Evolutionary conservation across 1,284 basidiomycete species (phyloP), one percentile per base, ranked within the genome.

Genomic region (Amylostereum chailletii): DNA sequence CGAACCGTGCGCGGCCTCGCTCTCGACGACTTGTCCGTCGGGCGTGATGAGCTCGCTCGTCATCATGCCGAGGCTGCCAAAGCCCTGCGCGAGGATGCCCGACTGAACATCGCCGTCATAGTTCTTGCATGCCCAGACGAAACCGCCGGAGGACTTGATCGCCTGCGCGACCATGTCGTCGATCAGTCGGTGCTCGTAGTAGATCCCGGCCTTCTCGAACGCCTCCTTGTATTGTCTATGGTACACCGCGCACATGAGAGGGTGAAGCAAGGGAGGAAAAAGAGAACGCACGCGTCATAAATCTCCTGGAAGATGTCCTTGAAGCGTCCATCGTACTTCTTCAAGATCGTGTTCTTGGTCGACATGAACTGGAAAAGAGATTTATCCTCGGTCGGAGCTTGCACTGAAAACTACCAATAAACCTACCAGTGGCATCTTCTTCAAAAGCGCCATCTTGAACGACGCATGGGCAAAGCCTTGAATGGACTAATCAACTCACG

Each of bases 301-400:
- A 97, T 84, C 59, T 94, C 90, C 67, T 95, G 82, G 83, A 98
- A 99, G 64, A 96, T 91, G 63, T 99, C 96, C 77, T 98, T 98
- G 83, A 98, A 99, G 44, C 93, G 83, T 45, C 95, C 95, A 62
- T 99, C 95, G 65, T 96, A 96, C 63, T 86, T 90, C 71, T 96
- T 96, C 65, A 96, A 64, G 69, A 96, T 96, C 29, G 94, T 96
- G 74, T 96, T 95, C 75, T 96, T 96, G 40, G 93, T 96, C n/a
- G 90, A 93, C 86, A 96, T 83, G 78, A 93, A 96, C 81, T 81
- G 59, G n/a, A 47, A 34, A 44, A 37, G 34, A 19, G 19, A 19
- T n/a, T n/a, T n/a, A n/a, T n/a, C 6, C 10, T 46, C 48, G 9
- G 34, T 44, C 31, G 11, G 8, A 26, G 31, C 3, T 27, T 19